These are phyloP conservation scores for Boletus rubropictus DNA, from an alignment of 768 basidiomycete species.

Conservation along the genomic window DNA sequence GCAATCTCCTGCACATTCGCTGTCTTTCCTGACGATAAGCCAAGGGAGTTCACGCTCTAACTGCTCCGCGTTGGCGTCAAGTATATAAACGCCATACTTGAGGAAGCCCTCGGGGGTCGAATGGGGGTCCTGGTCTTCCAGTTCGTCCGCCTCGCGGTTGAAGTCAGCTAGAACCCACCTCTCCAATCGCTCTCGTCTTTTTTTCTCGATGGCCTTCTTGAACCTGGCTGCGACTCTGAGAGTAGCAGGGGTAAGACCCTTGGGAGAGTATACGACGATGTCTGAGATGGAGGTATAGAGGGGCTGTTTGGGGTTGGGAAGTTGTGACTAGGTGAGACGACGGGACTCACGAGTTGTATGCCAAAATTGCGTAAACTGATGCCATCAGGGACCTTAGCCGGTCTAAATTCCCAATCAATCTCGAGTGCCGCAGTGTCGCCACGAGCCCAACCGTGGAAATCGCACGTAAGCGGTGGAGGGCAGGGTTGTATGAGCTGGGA, in stretches of 20 bases:
- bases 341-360: slow-evolving; percentile 70
- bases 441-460: slow-evolving; percentile 18
- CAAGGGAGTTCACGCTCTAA: slow-evolving; percentile 27
- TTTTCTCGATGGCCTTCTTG: slow-evolving; percentile 54
- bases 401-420: slow-evolving; percentile 59
- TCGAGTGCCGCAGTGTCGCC: slow-evolving; percentile 15
- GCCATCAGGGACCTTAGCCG: slow-evolving; percentile 70
- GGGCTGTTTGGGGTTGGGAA: slow-evolving; percentile 41
- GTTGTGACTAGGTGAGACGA: not conserved
- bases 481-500: slow-evolving; percentile 38
- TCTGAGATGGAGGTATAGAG: slow-evolving; percentile 88
- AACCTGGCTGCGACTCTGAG: slow-evolving; percentile 61
- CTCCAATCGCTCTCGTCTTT: slow-evolving; percentile 44
- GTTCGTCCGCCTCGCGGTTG: slow-evolving; percentile 1
- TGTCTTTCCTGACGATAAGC: slow-evolving; percentile 27
- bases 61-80: slow-evolving; percentile 25
- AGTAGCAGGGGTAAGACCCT: slow-evolving; percentile 49
- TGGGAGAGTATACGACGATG: slow-evolving; percentile 81
- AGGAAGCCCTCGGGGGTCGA: slow-evolving; percentile 25
- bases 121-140: slow-evolving; percentile 18
- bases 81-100: slow-evolving; percentile 28
- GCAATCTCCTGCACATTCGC: slow-evolving; percentile 21
- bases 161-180: slow-evolving; percentile 18
- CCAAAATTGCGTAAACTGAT: slow-evolving; percentile 85
- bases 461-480: slow-evolving; percentile 14